Base-by-base conservation (phyloP, 2,329 filamentous ascomycete species). In the Chaetomium sp. region DNA sequence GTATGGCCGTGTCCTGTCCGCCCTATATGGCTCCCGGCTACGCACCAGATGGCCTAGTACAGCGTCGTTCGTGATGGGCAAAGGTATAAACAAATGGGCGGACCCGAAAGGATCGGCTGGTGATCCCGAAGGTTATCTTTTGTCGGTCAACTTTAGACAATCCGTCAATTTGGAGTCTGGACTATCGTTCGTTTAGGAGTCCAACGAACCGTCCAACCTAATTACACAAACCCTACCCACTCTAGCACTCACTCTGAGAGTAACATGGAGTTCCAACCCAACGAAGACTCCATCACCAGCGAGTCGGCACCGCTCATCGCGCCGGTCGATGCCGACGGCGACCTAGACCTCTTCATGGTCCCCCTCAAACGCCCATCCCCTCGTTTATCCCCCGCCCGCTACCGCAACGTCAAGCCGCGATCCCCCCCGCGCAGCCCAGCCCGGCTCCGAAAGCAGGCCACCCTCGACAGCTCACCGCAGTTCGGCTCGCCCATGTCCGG, bases 231-330 rank as follows among this genome's bases (percentile, higher is more conserved):
- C 7, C 8, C 34, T 5, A 35, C 5, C 7, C 6, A 6, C 11
- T 14, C 32, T 19, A 2, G 2, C 32, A 10, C 27, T 27, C 11
- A 42, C 34, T 19, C 3, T 3, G 6, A 50, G 19, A 14, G 38
- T 42, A n/a, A 10, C 11, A 59, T 61, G 55, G 60, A 56, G 36
- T 60, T 55, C 40, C 54, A 46, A 46, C 56, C 52, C 3, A 60
- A 55, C 42, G 53, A 56, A 14, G 34, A 12, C 7, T 61, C 49
- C 40, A 44, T 56, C 57, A 61, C 59, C 37, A 61, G 60, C 54
- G 60, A 61, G 47, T 55, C 60, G 42, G 58, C 60, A 6, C 60
- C 60, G 19, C 54, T 61, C 5, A 61, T 61, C 27, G 49, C 56
- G 52, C 53, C 60, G 6, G 44, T 61, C 47, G 60, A 60, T 19